Evolutionary conservation across 805 yeast species (phyloP), one percentile per base, ranked within the genome.

Genomic region (Cyberlindnera xishuangbannaensis): DNA sequence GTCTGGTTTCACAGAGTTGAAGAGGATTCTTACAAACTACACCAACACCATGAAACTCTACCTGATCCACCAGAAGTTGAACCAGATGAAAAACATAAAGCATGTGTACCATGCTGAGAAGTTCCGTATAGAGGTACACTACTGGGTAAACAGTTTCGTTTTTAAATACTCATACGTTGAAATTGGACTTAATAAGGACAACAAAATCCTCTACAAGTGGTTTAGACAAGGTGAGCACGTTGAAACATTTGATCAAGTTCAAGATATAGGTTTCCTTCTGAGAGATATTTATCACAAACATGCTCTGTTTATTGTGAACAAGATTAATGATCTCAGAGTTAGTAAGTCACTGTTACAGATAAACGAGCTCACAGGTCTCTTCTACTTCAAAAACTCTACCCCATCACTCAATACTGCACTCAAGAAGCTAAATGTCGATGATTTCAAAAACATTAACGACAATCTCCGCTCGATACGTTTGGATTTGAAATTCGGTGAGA

Each of bases 31-130:
- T 27, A 75, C 76, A 39, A 63, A 66, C 33, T 80, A 76, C 49
- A 61, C 84, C 12, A 70, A 73, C n/a, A 71, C 78, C 16, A 77
- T 75, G 59, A 80, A 79, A 48, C 61, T 83, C 10, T 72, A 78
- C 41, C 53, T 76, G 14, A 58, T 83, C 4, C 75, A 79, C 31
- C 62, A 70, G 28, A 83, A 79, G 47, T 55, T 83, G 37, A 61
- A 64, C 20, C 66, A 64, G 15, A 17, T 80, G 33, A 64, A 73
- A 43, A 73, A 72, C 30, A 51, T 84, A 27, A 71, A 73, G 27
- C 83, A 75, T 54, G 63, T 69, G 14, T 76, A 75, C 49, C 67
- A 65, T 37, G 65, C 77, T 10, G 76, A 73, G 8, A 65, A 67
- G 34, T 69, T 76, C 17, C 55, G 68, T 15, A 69, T 84, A 10